Evolutionary conservation across 2,329 filamentous ascomycete species (phyloP).

Genomic region (Cercospora janseana): DNA sequence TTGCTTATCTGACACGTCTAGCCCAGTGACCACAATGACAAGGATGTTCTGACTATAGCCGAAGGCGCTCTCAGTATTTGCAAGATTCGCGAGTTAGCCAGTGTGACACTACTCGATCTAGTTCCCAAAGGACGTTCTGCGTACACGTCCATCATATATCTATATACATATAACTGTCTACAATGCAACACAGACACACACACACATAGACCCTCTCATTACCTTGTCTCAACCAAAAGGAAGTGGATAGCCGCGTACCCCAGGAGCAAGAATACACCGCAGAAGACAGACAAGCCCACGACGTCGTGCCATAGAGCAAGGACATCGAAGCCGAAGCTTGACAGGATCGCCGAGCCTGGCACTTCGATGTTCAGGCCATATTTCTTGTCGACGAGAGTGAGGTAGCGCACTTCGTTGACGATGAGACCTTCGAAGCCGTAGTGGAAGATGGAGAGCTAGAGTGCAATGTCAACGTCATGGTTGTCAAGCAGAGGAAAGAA

Average conservation of each 20-base stretch:
- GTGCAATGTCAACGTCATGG: conserved; percentile 29
- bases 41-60: too few relatives aligned
- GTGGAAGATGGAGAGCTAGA: conserved; percentile 87
- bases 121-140: too few relatives aligned
- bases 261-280: conserved; percentile 76
- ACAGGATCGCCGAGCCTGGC: conserved; percentile 88
- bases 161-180: too few relatives aligned
- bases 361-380: conserved; percentile 96
- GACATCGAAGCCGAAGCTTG: conserved; percentile 91
- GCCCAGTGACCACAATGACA: too few relatives aligned
- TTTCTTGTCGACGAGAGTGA: conserved; percentile 89
- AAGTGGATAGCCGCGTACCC: conserved; percentile 93
- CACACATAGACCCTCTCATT: conserved; percentile 26
- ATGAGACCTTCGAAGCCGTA: conserved; percentile 95
- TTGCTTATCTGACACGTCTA: too few relatives aligned
- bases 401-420: conserved; percentile 90
- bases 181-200: neutral
- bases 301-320: conserved; percentile 82
- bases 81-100: too few relatives aligned
- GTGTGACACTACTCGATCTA: too few relatives aligned
- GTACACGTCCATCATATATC: too few relatives aligned
- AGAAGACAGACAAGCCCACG: conserved; percentile 76
- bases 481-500: neutral
- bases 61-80: too few relatives aligned
- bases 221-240: conserved; percentile 84